Conservation (phyloP, 2,329 filamentous ascomycete genomes). For the Claviceps humidiphila region DNA sequence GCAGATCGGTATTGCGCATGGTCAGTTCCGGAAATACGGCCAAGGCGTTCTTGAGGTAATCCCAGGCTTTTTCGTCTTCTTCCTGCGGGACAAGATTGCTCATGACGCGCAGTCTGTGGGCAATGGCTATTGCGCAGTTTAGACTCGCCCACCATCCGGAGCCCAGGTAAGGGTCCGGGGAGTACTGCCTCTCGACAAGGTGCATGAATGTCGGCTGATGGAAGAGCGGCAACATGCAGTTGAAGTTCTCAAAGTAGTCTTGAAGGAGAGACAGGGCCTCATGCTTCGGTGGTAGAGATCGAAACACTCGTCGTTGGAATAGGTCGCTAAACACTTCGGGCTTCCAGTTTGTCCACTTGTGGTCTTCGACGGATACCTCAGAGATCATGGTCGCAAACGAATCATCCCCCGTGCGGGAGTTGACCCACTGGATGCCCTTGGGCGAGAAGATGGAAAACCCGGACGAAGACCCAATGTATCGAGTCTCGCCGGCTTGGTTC, state of each 20-base stretch:
- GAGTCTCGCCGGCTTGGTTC: slow-evolving; percentile 84
- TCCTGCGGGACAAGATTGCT: slow-evolving; percentile 82
- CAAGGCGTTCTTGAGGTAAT: slow-evolving; percentile 92
- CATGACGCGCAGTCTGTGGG: slow-evolving; percentile 86
- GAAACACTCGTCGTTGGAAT: slow-evolving; percentile 74
- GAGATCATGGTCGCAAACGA: slow-evolving; percentile 94
- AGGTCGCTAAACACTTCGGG: slow-evolving; percentile 93
- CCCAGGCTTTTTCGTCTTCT: slow-evolving; percentile 91
- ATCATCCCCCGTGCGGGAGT: slow-evolving; percentile 88
- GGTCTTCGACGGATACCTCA: slow-evolving; percentile 78
- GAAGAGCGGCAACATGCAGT: slow-evolving; percentile 95
- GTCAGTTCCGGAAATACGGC: slow-evolving; percentile 84
- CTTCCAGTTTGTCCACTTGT: slow-evolving; percentile 96
- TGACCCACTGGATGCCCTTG: slow-evolving; percentile 97
- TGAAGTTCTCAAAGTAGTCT: slow-evolving; percentile 97
- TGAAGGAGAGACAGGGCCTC: slow-evolving; percentile 78
- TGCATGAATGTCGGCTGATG: slow-evolving; percentile 99
- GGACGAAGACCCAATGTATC: slow-evolving; percentile 96
- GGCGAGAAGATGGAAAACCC: slow-evolving; percentile 98
- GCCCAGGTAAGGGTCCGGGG: slow-evolving; percentile 79
- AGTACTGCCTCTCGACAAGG: slow-evolving; percentile 87
- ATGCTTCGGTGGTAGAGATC: slow-evolving; percentile 68
- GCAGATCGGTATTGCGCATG: slow-evolving; percentile 88
- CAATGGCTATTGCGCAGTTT: slow-evolving; percentile 87
- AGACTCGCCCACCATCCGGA: slow-evolving; percentile 98